phyloP scores from a whole-genome alignment of 2,329 filamentous ascomycete genomes.

The Aureobasidium uvarum region DNA sequence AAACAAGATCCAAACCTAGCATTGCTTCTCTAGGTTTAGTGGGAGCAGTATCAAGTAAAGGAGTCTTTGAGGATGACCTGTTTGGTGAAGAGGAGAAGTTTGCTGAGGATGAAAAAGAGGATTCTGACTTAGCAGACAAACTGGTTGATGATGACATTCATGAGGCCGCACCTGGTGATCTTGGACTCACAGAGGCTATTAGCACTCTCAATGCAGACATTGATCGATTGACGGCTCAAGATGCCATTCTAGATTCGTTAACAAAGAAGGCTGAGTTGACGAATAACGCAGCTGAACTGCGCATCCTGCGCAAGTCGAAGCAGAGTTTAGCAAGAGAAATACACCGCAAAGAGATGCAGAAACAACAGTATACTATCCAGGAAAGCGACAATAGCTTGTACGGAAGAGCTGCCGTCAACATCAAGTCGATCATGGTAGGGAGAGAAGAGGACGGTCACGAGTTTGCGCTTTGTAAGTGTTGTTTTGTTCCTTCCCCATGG shows the following conservation, averaged over 20 bases:
- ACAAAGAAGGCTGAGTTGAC: constrained; percentile 94
- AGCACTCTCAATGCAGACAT: constrained; percentile 85
- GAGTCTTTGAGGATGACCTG: constrained; percentile 91
- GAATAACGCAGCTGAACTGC: constrained; percentile 90
- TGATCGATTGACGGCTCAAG: constrained; percentile 81
- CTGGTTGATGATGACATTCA: constrained; percentile 79
- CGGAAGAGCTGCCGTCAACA: constrained; percentile 82
- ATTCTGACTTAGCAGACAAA: constrained; percentile 56
- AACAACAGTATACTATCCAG: constrained; percentile 95
- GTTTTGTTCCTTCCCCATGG: neutral
- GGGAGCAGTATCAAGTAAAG: constrained; percentile 79
- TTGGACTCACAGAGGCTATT: constrained; percentile 91
- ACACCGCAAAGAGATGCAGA: constrained; percentile 87
- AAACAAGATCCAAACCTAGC: constrained; percentile 67
- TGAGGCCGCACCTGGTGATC: constrained; percentile 89
- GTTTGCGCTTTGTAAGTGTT: constrained; percentile 71
- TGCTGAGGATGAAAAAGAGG: constrained; percentile 80
- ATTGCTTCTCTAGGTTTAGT: constrained; percentile 89
- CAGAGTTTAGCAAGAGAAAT: constrained; percentile 91
- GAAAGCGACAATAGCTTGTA: constrained; percentile 98
- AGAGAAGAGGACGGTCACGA: constrained; percentile 90
- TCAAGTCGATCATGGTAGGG: constrained; percentile 90
- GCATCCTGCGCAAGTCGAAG: constrained; percentile 91
- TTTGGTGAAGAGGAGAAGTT: constrained; percentile 86
- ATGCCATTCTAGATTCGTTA: constrained; percentile 85